Base-by-base conservation (phyloP, 345 rosid genomes). In the Rubroshorea leprosula region DNA sequence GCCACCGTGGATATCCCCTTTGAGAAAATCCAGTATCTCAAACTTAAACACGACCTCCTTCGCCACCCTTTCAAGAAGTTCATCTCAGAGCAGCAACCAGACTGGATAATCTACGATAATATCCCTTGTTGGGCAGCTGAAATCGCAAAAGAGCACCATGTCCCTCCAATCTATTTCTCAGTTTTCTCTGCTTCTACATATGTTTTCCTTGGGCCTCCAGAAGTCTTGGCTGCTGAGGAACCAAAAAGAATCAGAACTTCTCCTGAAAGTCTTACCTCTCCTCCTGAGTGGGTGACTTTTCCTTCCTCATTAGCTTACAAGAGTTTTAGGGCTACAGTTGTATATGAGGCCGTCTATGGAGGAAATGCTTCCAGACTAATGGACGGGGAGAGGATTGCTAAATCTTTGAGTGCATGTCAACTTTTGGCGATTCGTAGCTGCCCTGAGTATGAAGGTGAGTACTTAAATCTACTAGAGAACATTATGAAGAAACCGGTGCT, bases 391-490 rank as follows among this genome's bases (percentile, higher is more conserved):
- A 46, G 57, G 24, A 0, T 39, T 3, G 44, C 50, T 0, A 39
- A 19, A 3, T 6, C 5, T 20, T 0, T 55, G 1, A 2, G 18
- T 1, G 59, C 29, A 25, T 56, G 62, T 25, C 43, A 27, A 68
- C 67, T 52, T 43, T 11, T 62, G 2, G 49, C 53, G 7, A 18
- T 46, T 22, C 67, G 72, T 5, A 68, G 58, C 49, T 62, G 67
- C 27, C 2, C 3, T 29, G 67, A 68, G 24, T 50, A 12, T 20
- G 67, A 62, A 50, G 41, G 25, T 6, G 54, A 57, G n/a, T 62
- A 62, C 49, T 22, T 68, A 11, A 31, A 23, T 10, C 12, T 56
- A 51, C 45, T n/a, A 0, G 22, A 57, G 44, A 62, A 62, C 23
- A 13, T 68, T 2, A 1, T 24, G 0, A 22, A 22, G n/a, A 62